phyloP scores from a whole-genome alignment of 805 yeast genomes.

The Ogataea populi-albae region DNA sequence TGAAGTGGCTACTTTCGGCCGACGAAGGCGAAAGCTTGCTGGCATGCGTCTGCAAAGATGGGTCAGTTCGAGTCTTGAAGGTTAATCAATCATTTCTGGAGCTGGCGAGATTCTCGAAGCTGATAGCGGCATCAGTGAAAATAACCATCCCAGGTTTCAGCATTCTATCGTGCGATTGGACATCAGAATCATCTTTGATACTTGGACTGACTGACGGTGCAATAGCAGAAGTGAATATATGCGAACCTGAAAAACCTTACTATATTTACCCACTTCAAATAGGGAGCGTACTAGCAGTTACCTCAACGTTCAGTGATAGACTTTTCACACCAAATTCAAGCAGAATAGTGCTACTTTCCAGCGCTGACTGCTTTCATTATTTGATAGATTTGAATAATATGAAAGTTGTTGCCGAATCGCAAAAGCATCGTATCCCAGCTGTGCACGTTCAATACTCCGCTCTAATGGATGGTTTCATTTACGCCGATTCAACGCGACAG shows the following conservation, averaged over 20 bases:
- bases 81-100: conserved; percentile 15
- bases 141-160: conserved; percentile 18
- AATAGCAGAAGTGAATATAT: conserved; percentile 27
- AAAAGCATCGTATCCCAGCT: conserved; percentile 10
- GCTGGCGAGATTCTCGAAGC: conserved; percentile 6
- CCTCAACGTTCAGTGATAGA: conserved; percentile 22
- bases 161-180: conserved; percentile 28
- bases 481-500: conserved; percentile 16
- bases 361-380: conserved; percentile 17
- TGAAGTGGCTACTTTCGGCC: conserved; percentile 26
- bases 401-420: conserved; percentile 13
- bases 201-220: conserved; percentile 30
- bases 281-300: conserved; percentile 22
- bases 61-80: conserved; percentile 24
- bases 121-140: conserved; percentile 18
- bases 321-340: conserved; percentile 10
- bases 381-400: conserved; percentile 22
- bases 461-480: conserved; percentile 21
- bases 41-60: conserved; percentile 30
- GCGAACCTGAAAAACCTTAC: conserved; percentile 16
- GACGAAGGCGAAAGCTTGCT: conserved; percentile 16
- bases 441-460: conserved; percentile 20
- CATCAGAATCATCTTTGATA: conserved; percentile 22
- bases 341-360: conserved; percentile 16
- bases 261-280: conserved; percentile 24